Conservation (phyloP, 495 filamentous ascomycete genomes). For the Trichoderma virens region DNA sequence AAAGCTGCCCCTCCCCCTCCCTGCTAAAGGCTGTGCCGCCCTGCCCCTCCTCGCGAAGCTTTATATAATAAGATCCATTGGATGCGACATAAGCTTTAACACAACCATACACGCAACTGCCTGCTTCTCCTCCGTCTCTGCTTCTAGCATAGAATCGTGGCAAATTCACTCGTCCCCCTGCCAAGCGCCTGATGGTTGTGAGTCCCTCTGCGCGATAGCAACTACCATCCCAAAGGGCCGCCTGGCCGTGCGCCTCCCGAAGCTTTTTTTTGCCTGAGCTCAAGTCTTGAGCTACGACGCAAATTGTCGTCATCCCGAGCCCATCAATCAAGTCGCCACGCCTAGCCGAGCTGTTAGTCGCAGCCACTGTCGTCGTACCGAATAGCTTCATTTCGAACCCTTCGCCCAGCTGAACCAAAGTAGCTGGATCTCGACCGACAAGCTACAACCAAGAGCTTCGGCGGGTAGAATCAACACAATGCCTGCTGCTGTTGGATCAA, state of each 20-base stretch:
- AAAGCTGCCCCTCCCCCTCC: slow-evolving; percentile 4
- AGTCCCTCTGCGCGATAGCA: background rate
- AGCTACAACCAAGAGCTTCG: background rate
- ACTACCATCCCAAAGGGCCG: background rate
- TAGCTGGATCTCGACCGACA: background rate
- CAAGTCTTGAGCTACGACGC: background rate
- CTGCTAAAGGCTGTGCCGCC: background rate
- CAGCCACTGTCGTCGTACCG: background rate
- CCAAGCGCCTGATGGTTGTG: background rate
- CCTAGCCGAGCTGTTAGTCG: background rate
- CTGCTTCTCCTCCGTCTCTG: background rate
- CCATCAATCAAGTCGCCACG: background rate
- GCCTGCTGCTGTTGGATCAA: slow-evolving; percentile 19
- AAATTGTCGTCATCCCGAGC: slow-evolving; percentile 7
- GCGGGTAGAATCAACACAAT: slow-evolving; percentile 21
- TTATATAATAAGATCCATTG: background rate
- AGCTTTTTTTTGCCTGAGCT: background rate
- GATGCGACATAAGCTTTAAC: background rate
- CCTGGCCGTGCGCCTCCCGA: background rate
- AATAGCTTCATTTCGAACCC: background rate
- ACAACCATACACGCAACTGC: too few species aligned
- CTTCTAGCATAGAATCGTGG: background rate
- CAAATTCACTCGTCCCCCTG: background rate
- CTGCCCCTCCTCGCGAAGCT: background rate
- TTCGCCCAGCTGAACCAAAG: background rate